A percentile compares a stretch with the other conserved stretches of the same genome.
phyloP scores from a whole-genome alignment of 768 basidiomycete genomes.

The Hypsizygus marmoreus region DNA sequence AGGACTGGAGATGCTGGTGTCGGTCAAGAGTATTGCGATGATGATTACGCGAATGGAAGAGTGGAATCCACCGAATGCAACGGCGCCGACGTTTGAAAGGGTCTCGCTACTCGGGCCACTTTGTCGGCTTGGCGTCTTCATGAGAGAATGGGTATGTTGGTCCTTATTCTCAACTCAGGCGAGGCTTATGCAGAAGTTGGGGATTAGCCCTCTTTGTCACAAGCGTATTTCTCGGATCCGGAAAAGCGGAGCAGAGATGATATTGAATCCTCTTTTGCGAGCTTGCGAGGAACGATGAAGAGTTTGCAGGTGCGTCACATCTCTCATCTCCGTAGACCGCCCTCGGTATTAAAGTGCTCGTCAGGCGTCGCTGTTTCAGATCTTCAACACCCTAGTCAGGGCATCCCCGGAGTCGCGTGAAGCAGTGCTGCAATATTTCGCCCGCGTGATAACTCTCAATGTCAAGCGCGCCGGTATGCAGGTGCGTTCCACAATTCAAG shows the following conservation, averaged over 20 bases:
- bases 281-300: constrained; percentile 83
- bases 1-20: constrained; percentile 78
- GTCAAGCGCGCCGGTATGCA: constrained; percentile 89
- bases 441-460: constrained; percentile 74
- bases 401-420: constrained; percentile 79
- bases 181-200: constrained; percentile 11
- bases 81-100: constrained; percentile 62
- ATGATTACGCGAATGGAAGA: constrained; percentile 77
- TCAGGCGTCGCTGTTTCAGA: constrained; percentile 73
- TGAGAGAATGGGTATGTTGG: constrained; percentile 79
- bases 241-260: constrained; percentile 74
- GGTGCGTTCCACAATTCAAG: constrained; percentile 36
- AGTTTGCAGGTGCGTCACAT: constrained; percentile 65
- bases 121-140: constrained; percentile 81
- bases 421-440: constrained; percentile 81
- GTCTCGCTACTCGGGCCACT: constrained; percentile 81
- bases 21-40: constrained; percentile 79
- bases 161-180: not conserved
- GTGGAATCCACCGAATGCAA: constrained; percentile 68
- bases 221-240: constrained; percentile 84
- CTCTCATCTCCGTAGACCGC: not conserved
- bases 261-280: constrained; percentile 80
- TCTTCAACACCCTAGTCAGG: constrained; percentile 87
- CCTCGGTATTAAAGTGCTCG: not conserved
- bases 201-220: constrained; percentile 69